Evolutionary conservation across 208 protist species (phyloP).

Genomic region (Borovskyia barvae): DNA sequence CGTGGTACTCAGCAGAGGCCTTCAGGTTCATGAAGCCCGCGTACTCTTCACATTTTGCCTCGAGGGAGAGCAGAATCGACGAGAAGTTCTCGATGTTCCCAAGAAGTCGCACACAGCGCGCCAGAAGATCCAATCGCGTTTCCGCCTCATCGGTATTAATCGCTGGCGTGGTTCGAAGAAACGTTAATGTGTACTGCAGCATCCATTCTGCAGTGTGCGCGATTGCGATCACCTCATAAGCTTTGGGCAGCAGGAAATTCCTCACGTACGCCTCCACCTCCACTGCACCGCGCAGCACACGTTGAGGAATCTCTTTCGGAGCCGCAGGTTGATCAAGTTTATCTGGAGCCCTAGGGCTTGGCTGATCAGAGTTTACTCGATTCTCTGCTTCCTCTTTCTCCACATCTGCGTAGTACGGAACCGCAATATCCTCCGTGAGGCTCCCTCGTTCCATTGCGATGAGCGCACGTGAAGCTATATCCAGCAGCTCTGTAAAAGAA

Average conservation of each 20-base stretch:
- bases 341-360: too few relatives aligned
- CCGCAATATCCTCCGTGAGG: slow-evolving; percentile 28
- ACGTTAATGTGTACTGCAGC: slow-evolving; percentile 82
- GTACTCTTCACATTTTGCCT: slow-evolving; percentile 69
- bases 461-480: slow-evolving; percentile 44
- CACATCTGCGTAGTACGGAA: slow-evolving; percentile 36
- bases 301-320: slow-evolving; percentile 1
- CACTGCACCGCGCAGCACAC: slow-evolving; percentile 55
- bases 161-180: slow-evolving; percentile 51
- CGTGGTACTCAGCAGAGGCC: slow-evolving; percentile 40
- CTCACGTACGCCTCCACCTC: slow-evolving; percentile 59
- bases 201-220: slow-evolving; percentile 82
- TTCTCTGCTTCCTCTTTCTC: background rate
- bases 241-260: slow-evolving; percentile 37
- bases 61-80: slow-evolving; percentile 58
- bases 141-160: slow-evolving; percentile 51
- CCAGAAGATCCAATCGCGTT: slow-evolving; percentile 59
- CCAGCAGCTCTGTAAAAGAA: slow-evolving; percentile 52
- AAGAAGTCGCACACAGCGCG: slow-evolving; percentile 68
- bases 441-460: slow-evolving; percentile 61
- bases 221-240: slow-evolving; percentile 36
- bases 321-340: background rate
- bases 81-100: slow-evolving; percentile 73
- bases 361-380: background rate
- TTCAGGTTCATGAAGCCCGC: slow-evolving; percentile 49